Evolutionary conservation across 148 eudicot species (phyloP).

Genomic region (Fallopia convolvulus): DNA sequence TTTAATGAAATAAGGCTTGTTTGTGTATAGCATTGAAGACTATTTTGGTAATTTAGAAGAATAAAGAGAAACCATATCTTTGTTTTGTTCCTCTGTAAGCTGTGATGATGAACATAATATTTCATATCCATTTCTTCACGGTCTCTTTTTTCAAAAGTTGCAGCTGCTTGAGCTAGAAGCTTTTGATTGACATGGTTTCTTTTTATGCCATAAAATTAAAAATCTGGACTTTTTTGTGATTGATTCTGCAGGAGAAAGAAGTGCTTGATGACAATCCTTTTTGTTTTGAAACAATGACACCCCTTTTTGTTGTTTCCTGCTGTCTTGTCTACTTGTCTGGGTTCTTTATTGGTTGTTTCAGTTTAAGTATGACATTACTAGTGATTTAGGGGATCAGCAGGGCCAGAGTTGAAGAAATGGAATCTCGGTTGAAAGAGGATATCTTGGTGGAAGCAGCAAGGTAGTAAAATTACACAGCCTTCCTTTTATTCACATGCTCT

Average conservation of each 20-base stretch:
- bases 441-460: conserved; percentile 83
- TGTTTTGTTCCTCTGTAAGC: no score
- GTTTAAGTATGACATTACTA: conserved; percentile 15
- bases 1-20: neutral
- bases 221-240: neutral
- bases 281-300: no score
- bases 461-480: conserved; percentile 24
- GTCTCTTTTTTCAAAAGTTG: neutral
- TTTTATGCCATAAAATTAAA: neutral
- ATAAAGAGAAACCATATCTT: no score
- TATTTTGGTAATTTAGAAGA: neutral
- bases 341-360: neutral
- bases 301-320: conserved; percentile 1
- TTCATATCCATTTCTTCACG: neutral
- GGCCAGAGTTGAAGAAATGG: conserved; percentile 94
- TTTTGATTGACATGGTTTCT: neutral
- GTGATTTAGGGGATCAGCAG: conserved; percentile 89
- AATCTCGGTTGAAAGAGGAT: conserved; percentile 86
- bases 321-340: conserved; percentile 4
- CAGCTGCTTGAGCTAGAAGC: neutral
- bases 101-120: no score
- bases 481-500: conserved; percentile 1
- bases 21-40: neutral
- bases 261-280: neutral
- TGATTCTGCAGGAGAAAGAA: neutral